A percentile compares a stretch with the other conserved stretches of the same genome.
Evolutionary conservation across 2,329 filamentous ascomycete species (phyloP).

Genomic region (Torrubiellomyces zombiae): DNA sequence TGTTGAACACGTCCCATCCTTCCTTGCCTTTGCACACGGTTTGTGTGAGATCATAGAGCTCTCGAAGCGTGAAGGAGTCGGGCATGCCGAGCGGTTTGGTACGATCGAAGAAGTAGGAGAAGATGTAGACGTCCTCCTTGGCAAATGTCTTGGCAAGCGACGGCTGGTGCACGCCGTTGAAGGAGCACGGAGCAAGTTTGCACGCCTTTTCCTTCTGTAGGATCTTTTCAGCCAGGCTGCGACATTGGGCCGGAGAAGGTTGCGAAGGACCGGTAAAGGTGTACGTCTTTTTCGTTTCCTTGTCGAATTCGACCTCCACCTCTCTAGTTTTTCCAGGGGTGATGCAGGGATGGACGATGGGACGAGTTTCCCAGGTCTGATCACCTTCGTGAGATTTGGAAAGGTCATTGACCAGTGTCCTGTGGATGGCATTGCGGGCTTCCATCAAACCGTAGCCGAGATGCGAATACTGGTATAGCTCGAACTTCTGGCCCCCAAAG

Average conservation of each 20-base stretch:
- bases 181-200: constrained; percentile 79
- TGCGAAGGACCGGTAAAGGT: constrained; percentile 76
- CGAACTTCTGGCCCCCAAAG: constrained; percentile 82
- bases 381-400: constrained; percentile 44
- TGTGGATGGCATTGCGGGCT: constrained; percentile 75
- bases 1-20: constrained; percentile 66
- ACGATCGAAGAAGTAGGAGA: constrained; percentile 97
- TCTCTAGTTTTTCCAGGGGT: constrained; percentile 60
- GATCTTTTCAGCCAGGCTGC: constrained; percentile 76
- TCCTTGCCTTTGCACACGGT: constrained; percentile 68
- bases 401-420: constrained; percentile 54
- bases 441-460: constrained; percentile 94
- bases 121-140: constrained; percentile 83
- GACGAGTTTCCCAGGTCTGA: constrained; percentile 50
- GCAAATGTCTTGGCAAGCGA: constrained; percentile 83
- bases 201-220: constrained; percentile 76
- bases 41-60: constrained; percentile 71
- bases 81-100: constrained; percentile 91
- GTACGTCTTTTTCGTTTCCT: constrained; percentile 46
- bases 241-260: constrained; percentile 70
- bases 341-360: constrained; percentile 75
- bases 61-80: constrained; percentile 83
- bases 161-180: constrained; percentile 94
- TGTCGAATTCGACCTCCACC: constrained; percentile 54
- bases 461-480: constrained; percentile 95